Evolutionary conservation across 2,329 filamentous ascomycete species (phyloP).

Genomic region (Pseudomassariella vexata): DNA sequence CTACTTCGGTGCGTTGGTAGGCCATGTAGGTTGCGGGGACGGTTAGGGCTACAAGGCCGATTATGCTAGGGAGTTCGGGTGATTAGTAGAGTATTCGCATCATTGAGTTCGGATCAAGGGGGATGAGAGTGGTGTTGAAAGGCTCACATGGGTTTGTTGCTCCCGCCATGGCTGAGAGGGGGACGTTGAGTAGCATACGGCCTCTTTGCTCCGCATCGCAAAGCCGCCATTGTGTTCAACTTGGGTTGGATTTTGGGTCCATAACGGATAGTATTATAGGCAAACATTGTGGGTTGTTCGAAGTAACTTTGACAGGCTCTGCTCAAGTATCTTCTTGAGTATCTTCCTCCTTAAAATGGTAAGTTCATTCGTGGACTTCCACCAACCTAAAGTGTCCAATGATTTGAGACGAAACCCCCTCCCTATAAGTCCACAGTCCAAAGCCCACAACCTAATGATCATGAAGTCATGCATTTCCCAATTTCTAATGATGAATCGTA

Average conservation of each 20-base stretch:
- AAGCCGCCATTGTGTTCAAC: neutral
- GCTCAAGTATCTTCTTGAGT: no score
- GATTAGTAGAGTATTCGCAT: neutral
- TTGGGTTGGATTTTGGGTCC: neutral
- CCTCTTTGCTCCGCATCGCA: neutral
- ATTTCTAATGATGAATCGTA: no score
- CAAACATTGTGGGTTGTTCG: conserved; percentile 1
- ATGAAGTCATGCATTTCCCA: no score
- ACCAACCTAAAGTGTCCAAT: no score
- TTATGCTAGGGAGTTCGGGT: neutral
- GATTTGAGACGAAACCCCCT: no score
- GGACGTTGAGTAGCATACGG: conserved; percentile 1
- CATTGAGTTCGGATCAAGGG: no score
- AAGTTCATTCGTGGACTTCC: no score
- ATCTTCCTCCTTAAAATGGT: no score
- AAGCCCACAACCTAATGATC: no score
- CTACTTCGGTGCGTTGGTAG: neutral
- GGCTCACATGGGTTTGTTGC: conserved; percentile 6
- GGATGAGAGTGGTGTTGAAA: neutral
- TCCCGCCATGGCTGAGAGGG: conserved; percentile 7
- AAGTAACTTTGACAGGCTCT: no score
- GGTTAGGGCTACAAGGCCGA: conserved; percentile 5
- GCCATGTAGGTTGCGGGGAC: conserved; percentile 4
- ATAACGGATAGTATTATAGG: neutral
- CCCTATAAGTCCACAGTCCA: no score